Evolutionary conservation across 129 eudicot genomes (phyloP), one percentile per base, ranked within the genome.

Genomic region (Flaveria linearis): DNA sequence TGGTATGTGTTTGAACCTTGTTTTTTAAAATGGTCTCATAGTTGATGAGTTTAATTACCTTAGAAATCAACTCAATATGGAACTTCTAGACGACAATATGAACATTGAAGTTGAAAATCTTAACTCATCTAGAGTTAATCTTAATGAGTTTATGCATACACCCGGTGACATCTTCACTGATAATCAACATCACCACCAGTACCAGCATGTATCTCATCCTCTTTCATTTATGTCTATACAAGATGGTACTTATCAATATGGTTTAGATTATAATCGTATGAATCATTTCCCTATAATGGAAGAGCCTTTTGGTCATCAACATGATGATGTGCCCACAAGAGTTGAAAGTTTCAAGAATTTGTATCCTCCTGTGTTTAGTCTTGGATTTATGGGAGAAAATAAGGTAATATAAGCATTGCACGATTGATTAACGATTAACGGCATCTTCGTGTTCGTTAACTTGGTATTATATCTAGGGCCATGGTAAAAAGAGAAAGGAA

Each of bases 401-500:
- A 73, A 76, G 80, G 82, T 78, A 71, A 41, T 9, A 30, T 9
- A 46, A 15, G 43, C 68, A 20, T 12, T 8, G 13, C 23, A 36
- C 33, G 18, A 9, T 56, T 25, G 0, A 7, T 33, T 33, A 33
- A 33, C 39, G 6, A 33, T 4, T 33, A 4, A 33, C 1, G 39
- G 5, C 43, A 3, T 64, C 18, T 43, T 7, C 49, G 12, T 43
- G 49, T 33, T 43, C 33, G 46, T 66, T 74, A 65, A 72, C 16
- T 79, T 10, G 30, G 60, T 64, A 36, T 26, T 28, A 7, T 10
- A 30, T 82, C 23, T 76, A 90, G 96, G 74, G 70, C 16, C 67
- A 13, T 81, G 89, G 88, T 76, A 92, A 80, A 77, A 92, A 88
- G 88, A 86, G 98, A 73, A 92, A 92, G 78, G 83, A 83, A 55